Evolutionary conservation across 495 filamentous ascomycete genomes (phyloP).

Genomic region (Penicillium crystallinum): DNA sequence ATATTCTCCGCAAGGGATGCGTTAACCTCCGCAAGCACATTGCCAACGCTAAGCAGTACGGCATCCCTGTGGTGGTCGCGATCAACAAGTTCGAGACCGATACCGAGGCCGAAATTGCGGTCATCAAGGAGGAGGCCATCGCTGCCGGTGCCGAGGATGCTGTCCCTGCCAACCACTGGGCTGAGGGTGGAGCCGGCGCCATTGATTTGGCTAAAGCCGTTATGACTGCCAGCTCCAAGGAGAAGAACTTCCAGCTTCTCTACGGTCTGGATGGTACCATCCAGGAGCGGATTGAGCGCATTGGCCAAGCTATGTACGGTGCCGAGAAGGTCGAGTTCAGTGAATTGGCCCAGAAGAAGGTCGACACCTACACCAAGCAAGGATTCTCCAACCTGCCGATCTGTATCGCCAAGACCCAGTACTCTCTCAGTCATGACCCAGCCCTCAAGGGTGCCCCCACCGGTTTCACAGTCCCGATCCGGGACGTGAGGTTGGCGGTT

Average conservation of each 20-base stretch:
- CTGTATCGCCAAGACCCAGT: conserved; percentile 97
- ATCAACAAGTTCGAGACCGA: conserved; percentile 96
- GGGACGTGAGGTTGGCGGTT: conserved; percentile 89
- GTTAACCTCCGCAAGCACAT: conserved; percentile 95
- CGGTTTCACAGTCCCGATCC: conserved; percentile 91
- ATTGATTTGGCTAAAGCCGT: conserved; percentile 85
- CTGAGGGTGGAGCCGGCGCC: conserved; percentile 88
- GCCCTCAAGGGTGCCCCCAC: conserved; percentile 93
- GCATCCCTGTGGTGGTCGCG: conserved; percentile 92
- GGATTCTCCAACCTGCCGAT: conserved; percentile 90
- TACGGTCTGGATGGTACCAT: conserved; percentile 77
- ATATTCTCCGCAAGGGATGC: conserved; percentile 82
- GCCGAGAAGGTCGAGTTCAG: conserved; percentile 87
- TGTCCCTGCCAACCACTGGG: conserved; percentile 93
- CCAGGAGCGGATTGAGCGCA: conserved; percentile 85
- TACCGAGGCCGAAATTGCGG: conserved; percentile 84
- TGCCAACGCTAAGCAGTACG: conserved; percentile 77
- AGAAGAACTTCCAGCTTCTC: conserved; percentile 84
- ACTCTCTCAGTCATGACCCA: conserved; percentile 91
- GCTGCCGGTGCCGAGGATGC: conserved; percentile 92
- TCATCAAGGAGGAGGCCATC: conserved; percentile 84
- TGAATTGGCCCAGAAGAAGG: conserved; percentile 90
- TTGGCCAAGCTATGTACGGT: conserved; percentile 90
- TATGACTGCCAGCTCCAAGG: conserved; percentile 73
- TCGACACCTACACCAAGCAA: conserved; percentile 89